Base-by-base conservation (phyloP, 192 early-diverging fungal genomes). In the Linnemannia zychae region DNA sequence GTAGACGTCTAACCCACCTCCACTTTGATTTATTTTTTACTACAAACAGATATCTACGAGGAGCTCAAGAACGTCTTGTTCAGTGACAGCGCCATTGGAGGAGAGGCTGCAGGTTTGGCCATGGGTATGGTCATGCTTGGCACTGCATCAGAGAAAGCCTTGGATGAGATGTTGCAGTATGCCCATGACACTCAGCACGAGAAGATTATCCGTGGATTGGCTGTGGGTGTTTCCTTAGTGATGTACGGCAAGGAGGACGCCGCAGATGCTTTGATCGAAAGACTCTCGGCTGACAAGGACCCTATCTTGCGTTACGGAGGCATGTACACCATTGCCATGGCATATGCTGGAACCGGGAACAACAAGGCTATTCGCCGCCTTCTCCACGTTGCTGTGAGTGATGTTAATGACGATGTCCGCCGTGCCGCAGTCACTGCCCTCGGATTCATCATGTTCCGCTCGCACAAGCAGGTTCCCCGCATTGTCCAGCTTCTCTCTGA, bases 351-450 rank as follows among this genome's bases (percentile, higher is more conserved):
- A 44, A 99, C 99, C 7, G 96, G 97, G 47, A 99, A 96, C 91
- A 99, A 99, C 92, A 96, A 95, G 87, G 98, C 98, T 5, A 97
- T 99, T 67, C 92, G 95, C 40, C 92, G 94, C 38, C 92, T 99
- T 71, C 94, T 99, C 48, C 99, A 99, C 86, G 94, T 99, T 60
- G 98, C 99, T 67, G 99, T 99, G 7, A 95, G 94, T 67, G 99
- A 99, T 83, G 99, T 99, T 57, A 99, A 97, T 83, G 99, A 99
- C 77, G 99, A 99, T 86, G 98, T 99, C n/a, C 94, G 99, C 36
- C 93, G 99, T n/a, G 98, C 99, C 3, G 97, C 99, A 16, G 99
- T 99, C 49, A 99, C 96, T 7, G 94, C 96, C 0, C 93, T 99
- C 38, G 99, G 99, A 9, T 99, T 99, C 82, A 91, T 99, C 24